Conservation (phyloP, 148 eudicot species). For the Camellia lanceoleosa region DNA sequence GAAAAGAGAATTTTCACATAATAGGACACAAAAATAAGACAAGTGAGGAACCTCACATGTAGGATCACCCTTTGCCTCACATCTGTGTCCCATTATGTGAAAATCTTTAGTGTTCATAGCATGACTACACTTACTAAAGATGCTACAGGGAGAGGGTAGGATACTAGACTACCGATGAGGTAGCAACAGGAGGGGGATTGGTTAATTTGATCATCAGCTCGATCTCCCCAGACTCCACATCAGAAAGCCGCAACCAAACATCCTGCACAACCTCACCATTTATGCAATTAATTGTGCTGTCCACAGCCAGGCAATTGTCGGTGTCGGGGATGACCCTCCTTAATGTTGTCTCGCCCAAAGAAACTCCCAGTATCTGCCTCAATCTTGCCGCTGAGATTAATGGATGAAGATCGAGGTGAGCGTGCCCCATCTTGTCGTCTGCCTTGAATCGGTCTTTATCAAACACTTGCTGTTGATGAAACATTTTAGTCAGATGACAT, state of each 20-base stretch:
- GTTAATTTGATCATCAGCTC: conserved; percentile 49
- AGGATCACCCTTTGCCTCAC: too few relatives aligned
- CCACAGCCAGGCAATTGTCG: conserved; percentile 60
- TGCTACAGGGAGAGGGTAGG: neutral
- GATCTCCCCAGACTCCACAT: conserved; percentile 66
- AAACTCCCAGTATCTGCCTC: conserved; percentile 48
- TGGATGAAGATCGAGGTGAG: conserved; percentile 60
- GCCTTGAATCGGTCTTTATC: conserved; percentile 76
- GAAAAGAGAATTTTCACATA: too few relatives aligned
- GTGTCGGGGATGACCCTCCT: conserved; percentile 56
- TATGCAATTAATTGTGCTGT: conserved; percentile 52
- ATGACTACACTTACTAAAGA: neutral
- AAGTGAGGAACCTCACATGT: too few relatives aligned
- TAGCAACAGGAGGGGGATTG: conserved; percentile 26
- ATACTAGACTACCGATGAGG: conserved; percentile 8
- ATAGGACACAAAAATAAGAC: too few relatives aligned
- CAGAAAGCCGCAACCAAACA: conserved; percentile 64
- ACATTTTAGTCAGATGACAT: conserved; percentile 6
- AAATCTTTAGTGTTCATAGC: too few relatives aligned
- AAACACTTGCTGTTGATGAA: conserved; percentile 51
- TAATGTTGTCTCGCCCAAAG: conserved; percentile 45
- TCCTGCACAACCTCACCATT: conserved; percentile 58
- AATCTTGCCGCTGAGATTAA: conserved; percentile 57
- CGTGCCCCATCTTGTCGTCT: conserved; percentile 77
- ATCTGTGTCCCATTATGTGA: too few relatives aligned